Evolutionary conservation across 805 yeast genomes (phyloP), one percentile per base, ranked within the genome.

Genomic region (Metschnikowia peoriensis): DNA sequence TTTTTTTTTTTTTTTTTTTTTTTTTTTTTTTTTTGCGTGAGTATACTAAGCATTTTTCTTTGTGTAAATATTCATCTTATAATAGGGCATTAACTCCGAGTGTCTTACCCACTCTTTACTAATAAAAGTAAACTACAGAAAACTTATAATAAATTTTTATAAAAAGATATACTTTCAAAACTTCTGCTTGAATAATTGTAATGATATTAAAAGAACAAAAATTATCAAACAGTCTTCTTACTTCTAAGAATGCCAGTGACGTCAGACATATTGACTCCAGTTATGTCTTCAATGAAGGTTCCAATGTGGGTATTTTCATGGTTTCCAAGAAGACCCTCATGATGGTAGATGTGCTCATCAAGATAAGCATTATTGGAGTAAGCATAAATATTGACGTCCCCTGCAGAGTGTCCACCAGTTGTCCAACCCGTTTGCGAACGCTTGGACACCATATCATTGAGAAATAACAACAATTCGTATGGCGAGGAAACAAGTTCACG

Each of bases 321-420:
- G 67, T 85, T 88, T 6, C 97, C 97, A 29, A 78, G 78, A 49
- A 90, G 72, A 10, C 80, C 73, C 1, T 46, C 53, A 22, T 56
- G 55, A 5, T 61, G 54, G 9, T 79, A 58, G 52, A 73, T 66
- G 57, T 73, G 61, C 2, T 56, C 41, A 62, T 68, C 68, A 27
- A 83, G 75, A 10, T 69, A 61, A 44, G 74, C 71, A 28, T 77
- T 81, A 60, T 86, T 85, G 32, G 90, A 79, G 64, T 85, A 79
- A 0, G 86, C 96, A 66, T 91, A 92, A 43, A 92, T 86, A 64
- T 92, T 91, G 37, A 91, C 96, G 69, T 92, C 98, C 14, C 90
- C 97, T 0, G 96, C 97, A 15, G 96, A 84, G 69, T 92, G 98
- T 29, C 97, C 98, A 64, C 89, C 96, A 0, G 97, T 91, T 7